phyloP scores from a whole-genome alignment of 1,139 yeast genomes.

The Candida buenavistaensis region DNA sequence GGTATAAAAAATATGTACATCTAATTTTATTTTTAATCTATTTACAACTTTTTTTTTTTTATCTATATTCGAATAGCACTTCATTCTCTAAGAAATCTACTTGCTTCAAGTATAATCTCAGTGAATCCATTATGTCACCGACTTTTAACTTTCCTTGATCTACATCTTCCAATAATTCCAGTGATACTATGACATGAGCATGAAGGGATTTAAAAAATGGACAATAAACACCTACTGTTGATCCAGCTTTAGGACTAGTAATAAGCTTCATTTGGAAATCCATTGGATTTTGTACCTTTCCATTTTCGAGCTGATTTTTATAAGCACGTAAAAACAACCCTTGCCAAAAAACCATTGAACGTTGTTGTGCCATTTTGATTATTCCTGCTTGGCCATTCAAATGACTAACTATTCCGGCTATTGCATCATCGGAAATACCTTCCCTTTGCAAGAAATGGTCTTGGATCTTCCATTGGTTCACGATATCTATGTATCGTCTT shows the following conservation, averaged over 20 bases:
- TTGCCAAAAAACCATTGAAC: slow-evolving; percentile 39
- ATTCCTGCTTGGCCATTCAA: slow-evolving; percentile 15
- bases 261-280: slow-evolving; percentile 26
- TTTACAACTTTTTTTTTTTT: slow-evolving; percentile 2
- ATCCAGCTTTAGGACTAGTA: slow-evolving; percentile 29
- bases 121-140: slow-evolving; percentile 24
- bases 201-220: slow-evolving; percentile 26
- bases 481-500: slow-evolving; percentile 78
- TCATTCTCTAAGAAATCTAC: slow-evolving; percentile 38
- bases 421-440: slow-evolving; percentile 7
- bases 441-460: slow-evolving; percentile 19
- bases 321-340: slow-evolving; percentile 37
- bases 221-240: slow-evolving; percentile 24
- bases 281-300: slow-evolving; percentile 20
- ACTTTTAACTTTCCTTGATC: slow-evolving; percentile 21
- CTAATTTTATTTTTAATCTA: no score
- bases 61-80: slow-evolving; percentile 20
- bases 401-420: slow-evolving; percentile 8
- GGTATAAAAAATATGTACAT: no score
- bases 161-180: slow-evolving; percentile 20
- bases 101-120: slow-evolving; percentile 20
- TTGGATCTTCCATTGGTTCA: slow-evolving; percentile 65
- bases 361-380: slow-evolving; percentile 24
- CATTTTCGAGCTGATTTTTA: slow-evolving; percentile 17
- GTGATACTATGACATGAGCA: slow-evolving; percentile 25